Conservation (phyloP, 257 asterid species). For the Gentiana straminea region DNA sequence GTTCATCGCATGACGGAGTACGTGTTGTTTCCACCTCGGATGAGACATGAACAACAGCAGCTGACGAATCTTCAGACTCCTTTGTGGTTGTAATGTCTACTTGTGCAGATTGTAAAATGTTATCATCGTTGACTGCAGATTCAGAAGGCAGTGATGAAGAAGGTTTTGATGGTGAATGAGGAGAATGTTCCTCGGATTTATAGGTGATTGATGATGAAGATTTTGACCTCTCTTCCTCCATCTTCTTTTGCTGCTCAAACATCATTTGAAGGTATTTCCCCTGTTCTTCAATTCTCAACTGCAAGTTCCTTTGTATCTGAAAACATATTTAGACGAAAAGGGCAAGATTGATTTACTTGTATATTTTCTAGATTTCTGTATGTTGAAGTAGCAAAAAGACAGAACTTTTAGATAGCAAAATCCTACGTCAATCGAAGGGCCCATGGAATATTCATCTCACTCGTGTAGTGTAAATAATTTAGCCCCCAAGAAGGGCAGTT, state of each 20-base stretch:
- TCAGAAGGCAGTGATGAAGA: neutral
- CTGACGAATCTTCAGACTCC: too few relatives aligned
- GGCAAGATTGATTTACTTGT: neutral
- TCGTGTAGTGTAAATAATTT: too few relatives aligned
- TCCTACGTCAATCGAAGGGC: too few relatives aligned
- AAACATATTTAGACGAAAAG: neutral
- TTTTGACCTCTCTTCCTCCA: constrained; percentile 46
- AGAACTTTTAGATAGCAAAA: too few relatives aligned
- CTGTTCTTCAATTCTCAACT: constrained; percentile 79
- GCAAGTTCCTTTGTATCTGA: constrained; percentile 81
- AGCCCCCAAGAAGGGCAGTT: too few relatives aligned
- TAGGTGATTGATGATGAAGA: constrained; percentile 20
- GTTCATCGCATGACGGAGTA: too few relatives aligned
- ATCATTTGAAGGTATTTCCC: constrained; percentile 67
- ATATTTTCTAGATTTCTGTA: too few relatives aligned
- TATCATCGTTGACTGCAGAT: constrained; percentile 8
- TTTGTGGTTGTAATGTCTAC: neutral
- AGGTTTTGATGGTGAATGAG: constrained; percentile 8
- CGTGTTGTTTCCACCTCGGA: too few relatives aligned
- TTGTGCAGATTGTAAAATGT: constrained; percentile 18
- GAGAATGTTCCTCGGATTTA: constrained; percentile 20
- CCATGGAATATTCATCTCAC: too few relatives aligned
- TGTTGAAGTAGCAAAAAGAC: too few relatives aligned
- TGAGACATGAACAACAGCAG: too few relatives aligned
- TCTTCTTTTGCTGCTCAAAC: constrained; percentile 58